Percentiles rank a stretch among this genome's conserved stretches.
Conservation (phyloP, 352 stramenopile genomes). For the Globisporangium emineosum region DNA sequence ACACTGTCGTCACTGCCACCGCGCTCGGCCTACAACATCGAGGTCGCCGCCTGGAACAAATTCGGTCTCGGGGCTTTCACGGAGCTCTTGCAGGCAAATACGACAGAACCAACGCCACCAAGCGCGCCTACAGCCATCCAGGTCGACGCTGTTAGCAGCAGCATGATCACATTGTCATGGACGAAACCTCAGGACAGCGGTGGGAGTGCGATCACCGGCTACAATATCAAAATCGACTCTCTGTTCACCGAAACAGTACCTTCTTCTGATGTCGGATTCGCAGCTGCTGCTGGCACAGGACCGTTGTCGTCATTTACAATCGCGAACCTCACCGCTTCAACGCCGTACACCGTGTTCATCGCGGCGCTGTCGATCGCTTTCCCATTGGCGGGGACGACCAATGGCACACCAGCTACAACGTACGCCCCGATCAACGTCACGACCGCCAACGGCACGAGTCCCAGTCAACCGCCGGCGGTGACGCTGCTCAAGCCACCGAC, state of each 20-base stretch:
- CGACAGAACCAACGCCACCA: conserved; percentile 28
- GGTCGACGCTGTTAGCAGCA: conserved; percentile 11
- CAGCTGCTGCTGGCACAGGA: not conserved
- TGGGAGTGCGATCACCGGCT: conserved; percentile 28
- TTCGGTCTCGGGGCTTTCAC: conserved; percentile 44
- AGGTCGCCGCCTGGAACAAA: conserved; percentile 47
- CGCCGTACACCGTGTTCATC: conserved; percentile 32
- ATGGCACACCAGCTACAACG: not conserved
- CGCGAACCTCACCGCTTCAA: conserved; percentile 30
- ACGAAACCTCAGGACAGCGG: conserved; percentile 31
- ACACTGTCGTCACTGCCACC: conserved; percentile 35
- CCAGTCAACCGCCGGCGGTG: conserved; percentile 16
- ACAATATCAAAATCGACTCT: conserved; percentile 17
- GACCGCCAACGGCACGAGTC: conserved; percentile 24
- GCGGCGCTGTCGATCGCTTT: conserved; percentile 25
- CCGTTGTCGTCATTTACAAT: conserved; percentile 12
- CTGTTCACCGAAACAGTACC: conserved; percentile 3
- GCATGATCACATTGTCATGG: conserved; percentile 34
- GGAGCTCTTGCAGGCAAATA: conserved; percentile 19
- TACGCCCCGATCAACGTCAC: conserved; percentile 15
- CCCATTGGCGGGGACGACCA: conserved; percentile 3
- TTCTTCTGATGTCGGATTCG: not conserved
- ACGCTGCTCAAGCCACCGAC: conserved; percentile 21
- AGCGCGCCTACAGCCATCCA: conserved; percentile 24
- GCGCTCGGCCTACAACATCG: conserved; percentile 27